A percentile compares a stretch with the other conserved stretches of the same genome.
These are phyloP conservation scores for Leishmania lainsoni DNA, from an alignment of 208 protist genomes.

Conservation along the genomic window DNA sequence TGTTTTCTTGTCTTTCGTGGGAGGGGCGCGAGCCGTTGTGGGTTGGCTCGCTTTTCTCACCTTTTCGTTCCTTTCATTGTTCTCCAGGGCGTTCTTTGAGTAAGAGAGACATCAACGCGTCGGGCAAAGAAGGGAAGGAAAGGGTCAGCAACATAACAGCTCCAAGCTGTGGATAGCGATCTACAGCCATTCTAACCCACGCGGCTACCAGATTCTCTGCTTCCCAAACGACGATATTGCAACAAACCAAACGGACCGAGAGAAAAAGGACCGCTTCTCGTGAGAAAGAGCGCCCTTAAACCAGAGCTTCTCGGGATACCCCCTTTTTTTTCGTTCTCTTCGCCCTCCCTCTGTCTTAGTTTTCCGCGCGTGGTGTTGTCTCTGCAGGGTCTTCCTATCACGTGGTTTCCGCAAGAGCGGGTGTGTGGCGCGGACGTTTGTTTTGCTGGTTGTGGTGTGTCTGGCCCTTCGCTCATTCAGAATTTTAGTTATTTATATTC, in stretches of 20 bases:
- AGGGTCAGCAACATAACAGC: background rate
- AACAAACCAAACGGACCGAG: background rate
- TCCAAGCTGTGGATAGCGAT: background rate
- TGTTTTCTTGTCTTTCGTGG: conserved; percentile 1
- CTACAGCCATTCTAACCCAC: background rate
- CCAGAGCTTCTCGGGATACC: background rate
- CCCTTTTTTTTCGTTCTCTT: background rate
- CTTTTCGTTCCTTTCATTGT: background rate
- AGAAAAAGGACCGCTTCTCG: background rate
- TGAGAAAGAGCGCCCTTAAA: background rate
- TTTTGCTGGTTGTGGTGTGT: background rate
- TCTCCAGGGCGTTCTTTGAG: background rate
- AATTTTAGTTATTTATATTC: no score
- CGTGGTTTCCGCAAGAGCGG: background rate
- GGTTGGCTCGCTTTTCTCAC: conserved; percentile 7
- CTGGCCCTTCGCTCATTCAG: no score
- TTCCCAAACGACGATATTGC: background rate
- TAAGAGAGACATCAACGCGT: background rate
- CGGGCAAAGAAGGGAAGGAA: background rate
- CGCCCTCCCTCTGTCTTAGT: background rate
- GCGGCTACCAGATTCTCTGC: background rate
- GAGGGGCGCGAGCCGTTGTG: background rate
- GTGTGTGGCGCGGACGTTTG: no score
- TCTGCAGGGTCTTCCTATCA: background rate
- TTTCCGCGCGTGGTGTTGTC: background rate